Conservation (phyloP, 2,329 filamentous ascomycete genomes). For the Elsinoe necatrix region DNA sequence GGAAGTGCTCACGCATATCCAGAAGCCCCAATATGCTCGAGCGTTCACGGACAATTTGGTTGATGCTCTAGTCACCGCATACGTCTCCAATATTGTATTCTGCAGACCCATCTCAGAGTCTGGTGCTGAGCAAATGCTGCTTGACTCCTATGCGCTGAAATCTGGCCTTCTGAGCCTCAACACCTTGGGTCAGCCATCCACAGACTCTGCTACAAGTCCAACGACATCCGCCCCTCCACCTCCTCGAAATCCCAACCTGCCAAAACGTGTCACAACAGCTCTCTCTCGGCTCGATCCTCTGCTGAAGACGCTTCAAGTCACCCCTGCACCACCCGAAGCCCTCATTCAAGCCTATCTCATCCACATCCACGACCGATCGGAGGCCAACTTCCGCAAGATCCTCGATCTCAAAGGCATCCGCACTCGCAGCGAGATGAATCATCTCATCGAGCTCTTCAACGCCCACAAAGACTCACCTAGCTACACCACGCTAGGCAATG, state of each 20-base stretch:
- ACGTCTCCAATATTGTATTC: constrained; percentile 75
- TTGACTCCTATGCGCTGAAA: constrained; percentile 86
- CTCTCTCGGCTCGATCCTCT: constrained; percentile 85
- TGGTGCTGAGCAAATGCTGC: constrained; percentile 93
- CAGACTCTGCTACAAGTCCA: constrained; percentile 11
- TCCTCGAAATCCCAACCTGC: constrained; percentile 53
- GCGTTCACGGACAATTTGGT: constrained; percentile 96
- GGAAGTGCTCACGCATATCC: constrained; percentile 67
- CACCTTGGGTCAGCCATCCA: constrained; percentile 33
- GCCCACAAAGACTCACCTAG: constrained; percentile 62
- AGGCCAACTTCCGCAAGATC: constrained; percentile 92
- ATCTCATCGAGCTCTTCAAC: constrained; percentile 84
- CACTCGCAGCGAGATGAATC: constrained; percentile 66
- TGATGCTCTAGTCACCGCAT: constrained; percentile 70
- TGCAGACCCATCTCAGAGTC: constrained; percentile 88
- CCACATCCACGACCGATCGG: constrained; percentile 87
- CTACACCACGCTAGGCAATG: constrained; percentile 43
- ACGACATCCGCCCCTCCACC: constrained; percentile 46
- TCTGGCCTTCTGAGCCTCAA: constrained; percentile 68
- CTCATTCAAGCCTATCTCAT: constrained; percentile 96
- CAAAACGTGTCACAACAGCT: constrained; percentile 74
- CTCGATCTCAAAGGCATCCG: constrained; percentile 90
- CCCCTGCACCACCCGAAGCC: constrained; percentile 80
- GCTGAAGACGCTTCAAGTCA: constrained; percentile 93
- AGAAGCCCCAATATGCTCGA: constrained; percentile 87